Evolutionary conservation across 805 yeast species (phyloP).

Genomic region (Barnettozyma californica): DNA sequence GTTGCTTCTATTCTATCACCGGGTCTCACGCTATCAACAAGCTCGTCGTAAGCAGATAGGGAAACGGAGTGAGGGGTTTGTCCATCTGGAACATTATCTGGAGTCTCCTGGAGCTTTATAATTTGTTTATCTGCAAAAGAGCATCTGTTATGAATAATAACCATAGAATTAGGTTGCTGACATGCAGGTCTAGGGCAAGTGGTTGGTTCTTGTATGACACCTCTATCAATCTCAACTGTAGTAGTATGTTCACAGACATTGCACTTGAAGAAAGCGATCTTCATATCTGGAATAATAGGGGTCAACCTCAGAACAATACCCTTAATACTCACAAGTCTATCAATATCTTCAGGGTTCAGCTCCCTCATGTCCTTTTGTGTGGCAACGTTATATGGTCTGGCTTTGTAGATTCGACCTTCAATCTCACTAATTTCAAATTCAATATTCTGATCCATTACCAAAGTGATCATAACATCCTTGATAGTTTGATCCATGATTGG

Average conservation of each 20-base stretch:
- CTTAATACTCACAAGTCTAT: conserved; percentile 83
- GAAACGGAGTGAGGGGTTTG: conserved; percentile 97
- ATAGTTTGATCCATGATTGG: conserved; percentile 97
- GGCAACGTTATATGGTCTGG: conserved; percentile 82
- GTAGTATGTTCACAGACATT: conserved; percentile 90
- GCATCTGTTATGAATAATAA: conserved; percentile 84
- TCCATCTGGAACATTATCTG: conserved; percentile 95
- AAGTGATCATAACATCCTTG: conserved; percentile 79
- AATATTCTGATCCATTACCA: conserved; percentile 50
- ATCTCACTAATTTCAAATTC: conserved; percentile 57
- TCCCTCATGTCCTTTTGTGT: conserved; percentile 82
- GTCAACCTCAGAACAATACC: conserved; percentile 88
- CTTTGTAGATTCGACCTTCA: conserved; percentile 78
- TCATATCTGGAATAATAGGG: conserved; percentile 95
- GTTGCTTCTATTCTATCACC: conserved; percentile 96
- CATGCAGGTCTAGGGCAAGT: conserved; percentile 89
- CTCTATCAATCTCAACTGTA: conserved; percentile 90
- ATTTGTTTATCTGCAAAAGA: conserved; percentile 95
- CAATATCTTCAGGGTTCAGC: conserved; percentile 89
- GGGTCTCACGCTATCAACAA: conserved; percentile 91
- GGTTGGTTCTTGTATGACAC: conserved; percentile 88
- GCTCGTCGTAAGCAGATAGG: conserved; percentile 89
- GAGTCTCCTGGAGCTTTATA: conserved; percentile 89
- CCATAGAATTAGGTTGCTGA: conserved; percentile 80
- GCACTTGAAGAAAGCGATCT: conserved; percentile 92